Percentiles rank a stretch among this genome's conserved stretches.
These are phyloP conservation scores for Cordyceps farinosa DNA, from an alignment of 2,329 filamentous ascomycete species.

Conservation along the genomic window DNA sequence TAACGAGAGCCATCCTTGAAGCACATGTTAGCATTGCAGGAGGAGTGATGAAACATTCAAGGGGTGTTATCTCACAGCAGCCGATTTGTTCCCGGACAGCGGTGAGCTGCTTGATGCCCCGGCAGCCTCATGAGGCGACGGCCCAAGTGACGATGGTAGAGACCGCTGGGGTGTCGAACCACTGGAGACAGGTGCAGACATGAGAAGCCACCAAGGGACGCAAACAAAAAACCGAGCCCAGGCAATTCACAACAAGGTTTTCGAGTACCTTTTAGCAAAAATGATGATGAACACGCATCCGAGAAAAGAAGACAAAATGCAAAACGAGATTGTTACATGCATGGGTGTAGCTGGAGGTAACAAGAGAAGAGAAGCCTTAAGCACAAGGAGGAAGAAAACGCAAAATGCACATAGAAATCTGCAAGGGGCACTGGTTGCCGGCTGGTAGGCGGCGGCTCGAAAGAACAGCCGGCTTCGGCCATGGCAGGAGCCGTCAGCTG, in stretches of 20 bases:
- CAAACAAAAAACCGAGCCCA: slow-evolving; percentile 18
- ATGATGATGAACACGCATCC: slow-evolving; percentile 29
- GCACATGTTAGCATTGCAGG: slow-evolving; percentile 22
- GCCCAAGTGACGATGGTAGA: slow-evolving; percentile 6
- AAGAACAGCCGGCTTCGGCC: slow-evolving; percentile 13
- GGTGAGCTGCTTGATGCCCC: neutral
- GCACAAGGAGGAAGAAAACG: slow-evolving; percentile 10
- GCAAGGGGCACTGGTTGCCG: slow-evolving; percentile 6
- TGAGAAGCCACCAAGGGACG: slow-evolving; percentile 21
- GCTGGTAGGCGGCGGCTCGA: neutral
- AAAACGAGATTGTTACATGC: slow-evolving; percentile 21
- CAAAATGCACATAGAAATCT: neutral
- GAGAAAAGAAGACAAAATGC: slow-evolving; percentile 27
- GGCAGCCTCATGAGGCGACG: slow-evolving; percentile 1
- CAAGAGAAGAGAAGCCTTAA: slow-evolving; percentile 16
- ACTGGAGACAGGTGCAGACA: slow-evolving; percentile 30
- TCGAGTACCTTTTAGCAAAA: slow-evolving; percentile 10
- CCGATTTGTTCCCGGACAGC: neutral
- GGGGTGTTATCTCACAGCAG: neutral
- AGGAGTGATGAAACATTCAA: neutral
- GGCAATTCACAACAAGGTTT: neutral
- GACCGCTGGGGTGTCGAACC: slow-evolving; percentile 29
- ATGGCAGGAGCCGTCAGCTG: slow-evolving; percentile 14
- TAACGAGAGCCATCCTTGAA: slow-evolving; percentile 23
- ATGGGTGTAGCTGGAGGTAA: slow-evolving; percentile 8